Evolutionary conservation across 192 early-diverging fungal species (phyloP).

Genomic region (Piromyces sp.): DNA sequence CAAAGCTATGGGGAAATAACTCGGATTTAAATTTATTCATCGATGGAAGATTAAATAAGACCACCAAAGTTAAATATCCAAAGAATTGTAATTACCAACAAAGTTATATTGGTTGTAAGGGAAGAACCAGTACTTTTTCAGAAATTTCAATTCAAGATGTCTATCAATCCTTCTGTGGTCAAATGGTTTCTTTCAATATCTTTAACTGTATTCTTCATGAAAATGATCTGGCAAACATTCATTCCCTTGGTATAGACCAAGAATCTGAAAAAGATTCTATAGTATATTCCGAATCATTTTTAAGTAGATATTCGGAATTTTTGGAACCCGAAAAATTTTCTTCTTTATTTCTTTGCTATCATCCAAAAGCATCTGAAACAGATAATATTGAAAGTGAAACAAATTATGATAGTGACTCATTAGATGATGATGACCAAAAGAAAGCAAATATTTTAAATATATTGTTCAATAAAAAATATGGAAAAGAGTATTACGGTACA

Average conservation of each 20-base stretch:
- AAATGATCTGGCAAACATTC: background rate
- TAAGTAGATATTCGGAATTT: background rate
- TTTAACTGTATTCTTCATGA: background rate
- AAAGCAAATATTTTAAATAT: background rate
- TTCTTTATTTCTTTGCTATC: background rate
- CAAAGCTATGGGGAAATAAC: constrained; percentile 17
- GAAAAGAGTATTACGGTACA: background rate
- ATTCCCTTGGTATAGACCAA: background rate
- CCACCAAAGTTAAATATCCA: background rate
- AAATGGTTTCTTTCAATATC: background rate
- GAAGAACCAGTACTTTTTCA: background rate
- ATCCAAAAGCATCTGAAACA: background rate
- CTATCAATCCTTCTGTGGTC: background rate
- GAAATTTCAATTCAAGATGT: background rate
- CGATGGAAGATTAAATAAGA: constrained; percentile 34
- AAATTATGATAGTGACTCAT: background rate
- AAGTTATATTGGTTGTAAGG: background rate
- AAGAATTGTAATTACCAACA: background rate
- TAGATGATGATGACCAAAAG: background rate
- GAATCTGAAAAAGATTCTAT: background rate
- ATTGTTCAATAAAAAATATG: background rate
- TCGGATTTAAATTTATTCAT: constrained; percentile 39
- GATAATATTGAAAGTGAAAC: background rate
- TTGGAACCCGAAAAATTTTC: background rate
- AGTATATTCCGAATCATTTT: background rate